Conservation (phyloP, 345 rosid genomes). For the Excoecaria agallocha region DNA sequence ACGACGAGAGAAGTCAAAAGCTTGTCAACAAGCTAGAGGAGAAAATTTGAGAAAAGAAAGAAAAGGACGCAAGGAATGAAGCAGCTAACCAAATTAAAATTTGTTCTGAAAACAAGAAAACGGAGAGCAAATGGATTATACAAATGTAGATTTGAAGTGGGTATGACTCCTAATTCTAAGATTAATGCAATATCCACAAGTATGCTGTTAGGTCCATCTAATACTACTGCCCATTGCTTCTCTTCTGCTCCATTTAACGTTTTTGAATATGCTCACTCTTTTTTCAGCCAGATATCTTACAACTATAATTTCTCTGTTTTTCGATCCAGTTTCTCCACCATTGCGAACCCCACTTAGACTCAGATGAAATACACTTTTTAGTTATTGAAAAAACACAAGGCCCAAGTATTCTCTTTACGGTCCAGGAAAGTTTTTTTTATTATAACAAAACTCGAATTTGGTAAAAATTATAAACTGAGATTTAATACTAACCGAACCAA, state of each 20-base stretch:
- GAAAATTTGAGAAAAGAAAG: neutral
- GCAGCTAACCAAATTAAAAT: slow-evolving; percentile 29
- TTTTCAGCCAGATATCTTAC: no score
- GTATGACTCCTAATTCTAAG: slow-evolving; percentile 1
- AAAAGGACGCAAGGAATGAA: neutral
- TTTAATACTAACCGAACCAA: no score
- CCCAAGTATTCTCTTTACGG: no score
- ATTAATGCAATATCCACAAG: neutral
- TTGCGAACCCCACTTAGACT: no score
- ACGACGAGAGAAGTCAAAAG: neutral
- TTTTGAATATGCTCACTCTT: no score
- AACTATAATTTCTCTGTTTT: no score
- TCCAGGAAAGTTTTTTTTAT: no score
- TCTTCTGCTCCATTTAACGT: slow-evolving; percentile 8
- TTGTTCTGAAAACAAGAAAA: slow-evolving; percentile 13
- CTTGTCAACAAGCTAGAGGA: neutral
- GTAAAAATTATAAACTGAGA: no score
- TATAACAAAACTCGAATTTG: no score
- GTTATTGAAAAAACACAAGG: no score
- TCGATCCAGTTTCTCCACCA: no score
- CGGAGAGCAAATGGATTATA: neutral
- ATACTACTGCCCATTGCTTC: slow-evolving; percentile 23
- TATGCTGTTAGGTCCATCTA: slow-evolving; percentile 29
- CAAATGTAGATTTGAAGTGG: slow-evolving; percentile 12
- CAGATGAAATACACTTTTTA: no score